Conservation (phyloP, 192 early-diverging fungal species). For the Podila clonocystis region DNA sequence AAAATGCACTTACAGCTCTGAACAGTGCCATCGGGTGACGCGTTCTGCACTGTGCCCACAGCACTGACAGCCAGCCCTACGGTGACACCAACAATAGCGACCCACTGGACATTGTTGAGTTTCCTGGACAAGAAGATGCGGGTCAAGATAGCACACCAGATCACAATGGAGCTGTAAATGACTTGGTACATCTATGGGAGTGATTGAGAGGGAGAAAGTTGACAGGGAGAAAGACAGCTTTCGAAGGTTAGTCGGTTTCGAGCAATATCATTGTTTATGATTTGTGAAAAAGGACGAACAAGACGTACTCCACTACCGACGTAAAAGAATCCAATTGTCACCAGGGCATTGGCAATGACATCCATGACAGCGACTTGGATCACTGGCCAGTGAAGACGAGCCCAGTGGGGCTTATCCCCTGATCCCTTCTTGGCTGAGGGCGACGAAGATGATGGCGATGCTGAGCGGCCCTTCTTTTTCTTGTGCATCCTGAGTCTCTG, state of each 20-base stretch:
- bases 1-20: constrained; percentile 30
- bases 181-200: constrained; percentile 66
- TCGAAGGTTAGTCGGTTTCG: background rate
- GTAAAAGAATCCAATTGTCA: constrained; percentile 66
- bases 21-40: constrained; percentile 35
- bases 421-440: background rate
- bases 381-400: constrained; percentile 32
- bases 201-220: too few relatives aligned
- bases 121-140: constrained; percentile 61
- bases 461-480: constrained; percentile 8
- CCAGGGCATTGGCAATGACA: constrained; percentile 62
- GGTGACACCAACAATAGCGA: constrained; percentile 63
- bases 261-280: background rate
- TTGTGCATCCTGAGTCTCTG: background rate
- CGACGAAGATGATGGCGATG: background rate
- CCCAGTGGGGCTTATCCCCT: background rate
- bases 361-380: constrained; percentile 57
- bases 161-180: constrained; percentile 68
- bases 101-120: constrained; percentile 59
- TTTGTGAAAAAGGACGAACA: background rate
- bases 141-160: constrained; percentile 70
- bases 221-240: constrained; percentile 9
- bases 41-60: constrained; percentile 48
- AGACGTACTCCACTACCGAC: constrained; percentile 67
- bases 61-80: constrained; percentile 64